Conservation (phyloP, 352 stramenopile genomes). For the Thraustotheca clavata region DNA sequence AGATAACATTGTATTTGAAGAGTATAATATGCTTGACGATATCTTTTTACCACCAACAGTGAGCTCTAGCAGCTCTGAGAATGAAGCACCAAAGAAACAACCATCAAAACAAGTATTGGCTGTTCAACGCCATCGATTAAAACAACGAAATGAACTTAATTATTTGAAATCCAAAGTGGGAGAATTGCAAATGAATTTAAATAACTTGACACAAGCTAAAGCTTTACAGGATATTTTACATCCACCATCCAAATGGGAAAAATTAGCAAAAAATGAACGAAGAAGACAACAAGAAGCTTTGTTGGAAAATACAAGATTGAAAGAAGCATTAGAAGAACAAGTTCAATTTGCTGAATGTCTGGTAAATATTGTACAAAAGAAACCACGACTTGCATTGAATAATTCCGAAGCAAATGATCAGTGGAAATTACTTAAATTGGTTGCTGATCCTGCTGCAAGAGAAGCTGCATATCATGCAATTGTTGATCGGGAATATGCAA, state of each 20-base stretch:
- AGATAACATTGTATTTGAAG: not conserved
- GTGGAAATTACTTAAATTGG: not conserved
- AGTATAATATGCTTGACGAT: slow-evolving; percentile 5
- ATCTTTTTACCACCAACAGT: not conserved
- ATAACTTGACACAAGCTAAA: not conserved
- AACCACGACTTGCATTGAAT: not conserved
- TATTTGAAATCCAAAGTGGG: not conserved
- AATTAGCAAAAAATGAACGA: slow-evolving; percentile 5
- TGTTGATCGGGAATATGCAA: not conserved
- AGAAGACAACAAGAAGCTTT: not conserved
- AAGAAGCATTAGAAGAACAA: slow-evolving; percentile 18
- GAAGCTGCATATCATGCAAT: not conserved
- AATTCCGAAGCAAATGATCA: not conserved
- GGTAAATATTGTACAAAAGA: slow-evolving; percentile 18
- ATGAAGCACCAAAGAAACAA: not conserved
- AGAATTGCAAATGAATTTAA: not conserved
- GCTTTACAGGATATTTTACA: not conserved
- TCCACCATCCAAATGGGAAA: slow-evolving; percentile 7
- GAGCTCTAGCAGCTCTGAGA: not conserved
- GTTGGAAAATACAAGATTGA: slow-evolving; percentile 11
- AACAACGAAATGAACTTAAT: not conserved
- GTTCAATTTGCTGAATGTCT: slow-evolving; percentile 19
- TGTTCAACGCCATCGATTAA: not conserved
- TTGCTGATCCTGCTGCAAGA: not conserved
- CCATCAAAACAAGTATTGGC: not conserved